These are phyloP conservation scores for Lagenidium giganteum DNA, from an alignment of 352 stramenopile genomes.

Conservation along the genomic window DNA sequence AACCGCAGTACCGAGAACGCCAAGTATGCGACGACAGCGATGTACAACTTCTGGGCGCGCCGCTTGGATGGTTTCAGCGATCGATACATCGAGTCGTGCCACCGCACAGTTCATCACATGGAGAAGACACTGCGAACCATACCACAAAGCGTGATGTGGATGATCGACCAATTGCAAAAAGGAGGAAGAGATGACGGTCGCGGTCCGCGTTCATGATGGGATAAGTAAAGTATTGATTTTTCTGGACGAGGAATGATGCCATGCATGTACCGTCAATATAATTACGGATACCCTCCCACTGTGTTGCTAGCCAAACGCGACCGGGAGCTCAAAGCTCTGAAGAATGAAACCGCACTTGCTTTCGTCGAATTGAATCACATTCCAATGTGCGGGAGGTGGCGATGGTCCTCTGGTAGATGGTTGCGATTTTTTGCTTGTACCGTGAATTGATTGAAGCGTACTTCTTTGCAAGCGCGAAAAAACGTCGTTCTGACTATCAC, in stretches of 20 bases:
- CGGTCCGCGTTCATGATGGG: too few relatives aligned
- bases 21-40: slow-evolving; percentile 44
- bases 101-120: slow-evolving; percentile 56
- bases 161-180: too few relatives aligned
- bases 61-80: slow-evolving; percentile 60
- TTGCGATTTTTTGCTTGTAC: slow-evolving; percentile 6
- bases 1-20: slow-evolving; percentile 37
- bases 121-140: slow-evolving; percentile 35
- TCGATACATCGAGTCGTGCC: slow-evolving; percentile 64
- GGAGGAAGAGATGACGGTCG: too few relatives aligned
- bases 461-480: slow-evolving; percentile 29
- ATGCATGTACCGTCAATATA: too few relatives aligned
- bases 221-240: too few relatives aligned
- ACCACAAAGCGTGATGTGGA: slow-evolving; percentile 9
- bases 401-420: neutral
- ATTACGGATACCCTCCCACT: too few relatives aligned
- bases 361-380: slow-evolving; percentile 24
- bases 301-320: too few relatives aligned
- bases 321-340: slow-evolving; percentile 29
- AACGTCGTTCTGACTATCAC: slow-evolving; percentile 12
- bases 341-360: slow-evolving; percentile 38
- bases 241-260: too few relatives aligned
- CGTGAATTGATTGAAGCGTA: too few relatives aligned
- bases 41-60: slow-evolving; percentile 72
- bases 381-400: slow-evolving; percentile 24